A percentile compares a stretch with the other conserved stretches of the same genome.
These are phyloP conservation scores for Ephemerocybe angulata DNA, from an alignment of 768 basidiomycete species.

Conservation along the genomic window DNA sequence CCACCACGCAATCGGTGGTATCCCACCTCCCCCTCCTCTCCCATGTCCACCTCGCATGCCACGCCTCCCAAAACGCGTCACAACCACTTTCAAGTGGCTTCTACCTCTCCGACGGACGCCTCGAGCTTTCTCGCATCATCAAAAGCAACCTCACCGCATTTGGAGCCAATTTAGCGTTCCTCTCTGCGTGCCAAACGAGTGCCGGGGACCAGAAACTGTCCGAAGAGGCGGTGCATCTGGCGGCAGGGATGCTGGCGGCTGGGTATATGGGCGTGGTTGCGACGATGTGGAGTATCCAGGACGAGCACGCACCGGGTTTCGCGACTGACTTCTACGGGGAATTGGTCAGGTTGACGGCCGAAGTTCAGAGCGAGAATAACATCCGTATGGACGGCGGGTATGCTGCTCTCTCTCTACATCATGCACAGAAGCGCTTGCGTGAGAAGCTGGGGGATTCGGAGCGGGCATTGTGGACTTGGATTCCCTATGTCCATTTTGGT, in stretches of 20 bases:
- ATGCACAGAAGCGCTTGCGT: constrained; percentile 13
- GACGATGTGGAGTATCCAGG: constrained; percentile 38
- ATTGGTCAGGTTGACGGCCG: constrained; percentile 8
- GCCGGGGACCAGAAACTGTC: constrained; percentile 24
- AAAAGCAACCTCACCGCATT: constrained; percentile 3
- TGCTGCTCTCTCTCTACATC: constrained; percentile 16
- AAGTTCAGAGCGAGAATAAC: background rate
- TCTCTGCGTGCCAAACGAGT: constrained; percentile 40
- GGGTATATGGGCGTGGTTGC: constrained; percentile 29
- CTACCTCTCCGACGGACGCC: constrained; percentile 16
- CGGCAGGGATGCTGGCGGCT: constrained; percentile 35
- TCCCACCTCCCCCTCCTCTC: constrained; percentile 9
- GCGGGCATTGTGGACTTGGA: constrained; percentile 11
- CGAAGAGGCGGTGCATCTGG: constrained; percentile 36
- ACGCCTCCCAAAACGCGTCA: constrained; percentile 24
- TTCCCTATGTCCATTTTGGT: constrained; percentile 16
- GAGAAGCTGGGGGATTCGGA: constrained; percentile 5
- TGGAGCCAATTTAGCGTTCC: constrained; percentile 32
- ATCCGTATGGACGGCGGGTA: constrained; percentile 2
- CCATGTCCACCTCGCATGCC: constrained; percentile 33
- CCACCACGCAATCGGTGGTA: constrained; percentile 13
- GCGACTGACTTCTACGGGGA: constrained; percentile 25
- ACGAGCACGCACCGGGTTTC: constrained; percentile 27
- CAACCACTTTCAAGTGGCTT: constrained; percentile 23
- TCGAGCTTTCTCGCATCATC: constrained; percentile 16